These are phyloP conservation scores for Alternaria dauci DNA, from an alignment of 2,329 filamentous ascomycete species.

Conservation along the genomic window DNA sequence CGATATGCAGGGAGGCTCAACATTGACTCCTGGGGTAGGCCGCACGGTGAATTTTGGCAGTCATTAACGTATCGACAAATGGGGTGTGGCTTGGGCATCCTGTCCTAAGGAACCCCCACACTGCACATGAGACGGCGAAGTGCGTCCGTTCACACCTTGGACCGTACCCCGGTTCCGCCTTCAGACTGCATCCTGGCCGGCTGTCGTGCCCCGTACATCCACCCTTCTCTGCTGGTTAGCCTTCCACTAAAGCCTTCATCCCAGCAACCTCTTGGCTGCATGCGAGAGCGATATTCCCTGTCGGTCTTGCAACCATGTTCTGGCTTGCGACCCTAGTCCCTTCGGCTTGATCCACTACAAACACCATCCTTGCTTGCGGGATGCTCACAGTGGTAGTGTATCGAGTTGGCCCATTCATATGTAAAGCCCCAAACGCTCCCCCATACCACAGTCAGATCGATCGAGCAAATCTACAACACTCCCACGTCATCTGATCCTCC, in stretches of 20 bases:
- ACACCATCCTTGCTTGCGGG: constrained; percentile 48
- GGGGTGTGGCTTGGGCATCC: constrained; percentile 34
- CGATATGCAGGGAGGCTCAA: neutral
- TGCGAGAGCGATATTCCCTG: constrained; percentile 43
- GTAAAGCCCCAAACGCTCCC: constrained; percentile 46
- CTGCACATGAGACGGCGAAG: constrained; percentile 44
- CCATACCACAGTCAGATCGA: constrained; percentile 35
- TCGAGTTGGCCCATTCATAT: constrained; percentile 42
- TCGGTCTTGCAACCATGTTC: constrained; percentile 42
- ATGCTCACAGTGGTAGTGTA: constrained; percentile 35
- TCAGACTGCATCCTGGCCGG: constrained; percentile 40
- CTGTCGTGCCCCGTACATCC: constrained; percentile 38
- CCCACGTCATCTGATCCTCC: constrained; percentile 40
- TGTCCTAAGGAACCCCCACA: constrained; percentile 43
- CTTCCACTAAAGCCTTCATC: constrained; percentile 43
- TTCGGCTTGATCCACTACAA: constrained; percentile 42
- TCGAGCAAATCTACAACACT: constrained; percentile 41
- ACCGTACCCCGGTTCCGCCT: constrained; percentile 35
- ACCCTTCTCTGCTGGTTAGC: constrained; percentile 34
- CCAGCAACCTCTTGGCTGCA: constrained; percentile 48
- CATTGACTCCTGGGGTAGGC: constrained; percentile 19
- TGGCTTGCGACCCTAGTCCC: constrained; percentile 41
- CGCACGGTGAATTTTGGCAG: constrained; percentile 15
- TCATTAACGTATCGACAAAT: constrained; percentile 31
- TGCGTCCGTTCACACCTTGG: constrained; percentile 39